Evolutionary conservation across 306 rosid genomes (phyloP), one percentile per base, ranked within the genome.

Genomic region (Alnus rubra): DNA sequence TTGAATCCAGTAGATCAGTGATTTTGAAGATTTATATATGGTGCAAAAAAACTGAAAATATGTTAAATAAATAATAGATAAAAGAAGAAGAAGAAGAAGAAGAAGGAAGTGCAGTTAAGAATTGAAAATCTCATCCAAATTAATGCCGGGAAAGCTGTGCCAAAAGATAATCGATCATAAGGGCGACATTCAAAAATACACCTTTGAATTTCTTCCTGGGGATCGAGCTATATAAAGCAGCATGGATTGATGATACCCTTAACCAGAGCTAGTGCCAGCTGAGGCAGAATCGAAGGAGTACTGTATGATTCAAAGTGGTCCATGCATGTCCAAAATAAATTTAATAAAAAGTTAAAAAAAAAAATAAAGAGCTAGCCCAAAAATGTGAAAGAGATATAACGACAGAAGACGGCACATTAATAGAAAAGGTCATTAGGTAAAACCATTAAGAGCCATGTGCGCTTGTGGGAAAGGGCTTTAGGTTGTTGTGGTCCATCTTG

Each of bases 401-500:
- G 70, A 71, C 78, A 33, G 62, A 76, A 78, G 76, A 47, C 11
- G 72, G 71, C 58, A 75, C 80, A 35, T 35, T n/a, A 9, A 33
- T 1, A 55, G 28, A 9, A 81, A 71, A 71, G 67, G 42, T 44
- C 8, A 47, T 12, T 12, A 8, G 60, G 59, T 28, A 31, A 31
- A 68, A 68, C 16, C 31, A 64, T 39, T 39, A 3, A 56, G 77
- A 71, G 74, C 75, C 75, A 53, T 74, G 23, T 18, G 47, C 30
- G 14, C n/a, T 59, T 39, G 68, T 14, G 9, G 13, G 0, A 47
- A 78, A 60, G 48, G 54, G 55, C 62, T 33, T 12, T 8, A 9
- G n/a, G 51, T 69, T 52, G 53, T 5, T n/a, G 83, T 84, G 82
- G 84, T 77, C 82, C 84, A 77, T 80, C 28, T 79, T 48, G 48